Conservation (phyloP, 2,329 filamentous ascomycete species). For the Penicillium sp. region DNA sequence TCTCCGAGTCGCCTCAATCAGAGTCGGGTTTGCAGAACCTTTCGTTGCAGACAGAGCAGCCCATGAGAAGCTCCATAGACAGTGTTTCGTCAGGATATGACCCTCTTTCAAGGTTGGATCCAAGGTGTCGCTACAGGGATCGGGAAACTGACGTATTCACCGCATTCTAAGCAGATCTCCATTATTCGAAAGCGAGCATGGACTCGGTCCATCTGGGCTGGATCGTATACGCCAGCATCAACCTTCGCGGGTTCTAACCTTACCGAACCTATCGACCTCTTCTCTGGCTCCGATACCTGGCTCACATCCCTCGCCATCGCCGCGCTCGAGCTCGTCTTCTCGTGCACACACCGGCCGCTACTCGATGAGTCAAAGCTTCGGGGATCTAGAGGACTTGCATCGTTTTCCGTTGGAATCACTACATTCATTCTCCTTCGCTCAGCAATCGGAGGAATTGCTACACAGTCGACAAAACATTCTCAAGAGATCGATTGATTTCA, state of each 20-base stretch:
- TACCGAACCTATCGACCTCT: slow-evolving; percentile 58
- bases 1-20: slow-evolving; percentile 34
- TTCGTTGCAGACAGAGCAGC: slow-evolving; percentile 49
- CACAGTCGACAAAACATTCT: slow-evolving; percentile 88
- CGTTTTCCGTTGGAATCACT: slow-evolving; percentile 93
- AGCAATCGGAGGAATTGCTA: slow-evolving; percentile 86
- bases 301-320: slow-evolving; percentile 66
- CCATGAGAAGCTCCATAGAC: slow-evolving; percentile 71
- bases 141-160: slow-evolving; percentile 10
- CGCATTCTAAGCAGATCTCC: slow-evolving; percentile 56
- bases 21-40: slow-evolving; percentile 44
- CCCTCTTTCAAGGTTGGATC: slow-evolving; percentile 63
- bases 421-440: slow-evolving; percentile 96
- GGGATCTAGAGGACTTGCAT: slow-evolving; percentile 74
- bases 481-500: slow-evolving; percentile 91
- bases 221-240: slow-evolving; percentile 89
- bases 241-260: slow-evolving; percentile 57
- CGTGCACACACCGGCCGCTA: slow-evolving; percentile 50
- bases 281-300: slow-evolving; percentile 55
- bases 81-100: slow-evolving; percentile 63
- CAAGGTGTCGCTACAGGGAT: slow-evolving; percentile 2
- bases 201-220: slow-evolving; percentile 75
- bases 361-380: slow-evolving; percentile 62
- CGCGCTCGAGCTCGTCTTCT: slow-evolving; percentile 56
- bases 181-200: slow-evolving; percentile 83